phyloP scores from a whole-genome alignment of 2,329 filamentous ascomycete species.

The Verticillium albo-atrum region DNA sequence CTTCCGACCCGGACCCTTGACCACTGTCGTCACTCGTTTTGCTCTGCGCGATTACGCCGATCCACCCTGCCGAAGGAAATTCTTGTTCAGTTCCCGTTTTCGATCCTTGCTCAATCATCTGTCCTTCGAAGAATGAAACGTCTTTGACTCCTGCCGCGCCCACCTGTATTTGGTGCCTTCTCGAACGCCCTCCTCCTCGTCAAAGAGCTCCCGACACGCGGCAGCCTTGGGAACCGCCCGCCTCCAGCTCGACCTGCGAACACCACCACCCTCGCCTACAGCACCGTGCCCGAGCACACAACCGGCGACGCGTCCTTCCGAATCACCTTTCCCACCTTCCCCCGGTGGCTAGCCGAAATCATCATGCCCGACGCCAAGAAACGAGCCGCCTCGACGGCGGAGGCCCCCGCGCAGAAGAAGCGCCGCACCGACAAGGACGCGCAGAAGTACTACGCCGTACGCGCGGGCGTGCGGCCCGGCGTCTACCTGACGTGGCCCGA shows the following conservation, averaged over 20 bases:
- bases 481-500: conserved; percentile 60
- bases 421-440: conserved; percentile 39
- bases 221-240: not conserved
- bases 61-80: not conserved
- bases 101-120: not conserved
- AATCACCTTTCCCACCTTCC: not conserved
- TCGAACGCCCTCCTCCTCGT: not conserved
- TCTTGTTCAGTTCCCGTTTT: not conserved
- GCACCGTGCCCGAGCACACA: not conserved
- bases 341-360: not conserved
- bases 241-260: not conserved
- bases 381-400: not conserved
- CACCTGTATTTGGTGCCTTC: not conserved
- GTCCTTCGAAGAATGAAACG: not conserved
- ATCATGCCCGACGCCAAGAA: conserved; percentile 9
- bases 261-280: not conserved
- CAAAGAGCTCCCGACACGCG: not conserved
- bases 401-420: conserved; percentile 31
- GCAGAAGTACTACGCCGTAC: conserved; percentile 61
- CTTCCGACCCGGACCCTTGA: not conserved
- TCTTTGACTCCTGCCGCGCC: not conserved
- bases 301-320: not conserved
- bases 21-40: not conserved
- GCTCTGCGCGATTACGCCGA: not conserved
- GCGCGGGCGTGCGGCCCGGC: conserved; percentile 50